A percentile compares a stretch with the other conserved stretches of the same genome.
These are phyloP conservation scores for Psilocybe cyanescens DNA, from an alignment of 768 basidiomycete genomes.

Conservation along the genomic window DNA sequence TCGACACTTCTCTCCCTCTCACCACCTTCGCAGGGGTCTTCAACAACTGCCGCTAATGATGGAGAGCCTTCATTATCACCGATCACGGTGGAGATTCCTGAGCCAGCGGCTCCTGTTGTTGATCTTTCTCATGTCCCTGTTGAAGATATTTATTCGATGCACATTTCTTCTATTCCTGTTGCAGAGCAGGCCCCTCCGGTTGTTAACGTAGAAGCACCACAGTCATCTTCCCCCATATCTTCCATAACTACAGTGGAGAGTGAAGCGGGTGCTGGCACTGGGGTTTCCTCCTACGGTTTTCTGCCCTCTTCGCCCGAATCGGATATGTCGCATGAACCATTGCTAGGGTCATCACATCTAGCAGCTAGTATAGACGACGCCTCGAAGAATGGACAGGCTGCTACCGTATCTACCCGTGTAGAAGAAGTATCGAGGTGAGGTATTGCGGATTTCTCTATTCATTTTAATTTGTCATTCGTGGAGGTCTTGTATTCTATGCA, in stretches of 20 bases:
- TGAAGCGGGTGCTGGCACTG: conserved; percentile 10
- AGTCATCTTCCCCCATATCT: conserved; percentile 8
- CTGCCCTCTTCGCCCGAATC: conserved; percentile 52
- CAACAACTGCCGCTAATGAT: not conserved
- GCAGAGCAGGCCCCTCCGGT: not conserved
- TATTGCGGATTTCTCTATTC: conserved; percentile 4
- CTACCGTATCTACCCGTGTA: conserved; percentile 16
- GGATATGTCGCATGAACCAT: conserved; percentile 37
- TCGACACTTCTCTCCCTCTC: conserved; percentile 5
- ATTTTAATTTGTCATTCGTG: conserved; percentile 11
- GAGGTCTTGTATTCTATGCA: conserved; percentile 12
- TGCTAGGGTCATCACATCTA: conserved; percentile 32
- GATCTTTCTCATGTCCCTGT: not conserved
- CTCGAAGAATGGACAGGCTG: conserved; percentile 11
- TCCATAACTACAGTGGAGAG: conserved; percentile 14
- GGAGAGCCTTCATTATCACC: conserved; percentile 25
- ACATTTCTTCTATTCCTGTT: conserved; percentile 1
- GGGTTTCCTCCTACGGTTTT: conserved; percentile 39
- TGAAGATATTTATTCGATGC: conserved; percentile 1
- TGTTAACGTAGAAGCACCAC: not conserved
- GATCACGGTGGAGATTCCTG: conserved; percentile 18
- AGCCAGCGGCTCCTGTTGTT: not conserved
- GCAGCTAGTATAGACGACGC: conserved; percentile 20
- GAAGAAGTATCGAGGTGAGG: conserved; percentile 25
- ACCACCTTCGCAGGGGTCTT: not conserved